Evolutionary conservation across 2,329 filamentous ascomycete species (phyloP), one percentile per base, ranked within the genome.

Genomic region (Aspergillus novoparasiticus): DNA sequence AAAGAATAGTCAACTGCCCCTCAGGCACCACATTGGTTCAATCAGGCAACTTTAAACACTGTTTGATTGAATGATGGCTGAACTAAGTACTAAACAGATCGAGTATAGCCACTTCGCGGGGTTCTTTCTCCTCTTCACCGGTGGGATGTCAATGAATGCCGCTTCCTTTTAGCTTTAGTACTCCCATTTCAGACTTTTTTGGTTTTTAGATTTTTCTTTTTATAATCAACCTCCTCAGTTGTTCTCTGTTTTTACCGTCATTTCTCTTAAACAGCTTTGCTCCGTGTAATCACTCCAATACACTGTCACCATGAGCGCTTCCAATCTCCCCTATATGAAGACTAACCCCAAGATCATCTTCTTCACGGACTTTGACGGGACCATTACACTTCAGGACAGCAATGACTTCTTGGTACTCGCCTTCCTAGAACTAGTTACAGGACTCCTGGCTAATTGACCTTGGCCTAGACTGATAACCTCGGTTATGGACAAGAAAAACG

Each of bases 331-430:
- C 26, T 80, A 80, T 30, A 75, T 84, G 69, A 74, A 78, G 64
- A 79, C 76, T 62, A 88, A 90, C 76, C 94, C 94, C 58, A 91
- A 93, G 81, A 91, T 92, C 83, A 94, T 99, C 83, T 97, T 99
- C 86, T 98, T 98, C 84, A 97, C 94, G 71, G 95, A 99, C 82
- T 98, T 98, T 76, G 95, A 99, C 80, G 95, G 95, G 73, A 98
- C 94, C 59, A 94, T 97, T 76, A 97, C 94, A 56, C 85, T 88
- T 62, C 82, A 87, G 73, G 88, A 90, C 78, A 88, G 86, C 81
- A 90, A 90, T 83, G 87, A 90, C 75, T 88, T 81, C 73, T 82
- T 90, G 81, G 85, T 87, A 78, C 39, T 48, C 51, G 55, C 30
- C 39, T 26, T 11, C 21, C 36, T 34, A 36, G 19, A 26, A 48